These are phyloP conservation scores for Naegleria gruberi DNA, from an alignment of 208 protist species.

Conservation along the genomic window DNA sequence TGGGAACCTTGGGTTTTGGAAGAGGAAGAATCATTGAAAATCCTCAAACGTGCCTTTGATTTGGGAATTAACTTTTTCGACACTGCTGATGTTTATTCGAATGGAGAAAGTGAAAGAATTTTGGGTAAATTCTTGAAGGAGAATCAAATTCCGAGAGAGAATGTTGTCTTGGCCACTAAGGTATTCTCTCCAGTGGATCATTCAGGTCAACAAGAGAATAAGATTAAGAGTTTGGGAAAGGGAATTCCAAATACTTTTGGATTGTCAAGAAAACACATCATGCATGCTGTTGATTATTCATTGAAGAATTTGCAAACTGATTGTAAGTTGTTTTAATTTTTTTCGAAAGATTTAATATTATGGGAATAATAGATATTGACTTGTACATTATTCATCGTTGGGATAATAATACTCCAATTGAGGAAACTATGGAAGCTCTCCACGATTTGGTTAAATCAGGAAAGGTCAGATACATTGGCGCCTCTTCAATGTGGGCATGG, in stretches of 20 bases:
- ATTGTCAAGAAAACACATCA: not conserved
- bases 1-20: not conserved
- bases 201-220: not conserved
- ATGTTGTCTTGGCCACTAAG: not conserved
- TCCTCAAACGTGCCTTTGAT: not conserved
- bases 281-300: not conserved
- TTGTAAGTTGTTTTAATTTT: no score
- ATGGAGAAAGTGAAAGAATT: not conserved
- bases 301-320: not conserved
- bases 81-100: not conserved
- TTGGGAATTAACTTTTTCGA: not conserved
- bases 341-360: no score
- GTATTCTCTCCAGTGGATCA: not conserved
- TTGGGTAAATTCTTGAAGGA: not conserved
- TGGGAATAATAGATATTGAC: no score
- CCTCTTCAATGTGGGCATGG: not conserved
- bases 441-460: slow-evolving; percentile 23
- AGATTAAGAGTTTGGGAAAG: not conserved
- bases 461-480: slow-evolving; percentile 26
- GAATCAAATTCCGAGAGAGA: not conserved
- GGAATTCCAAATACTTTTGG: no score
- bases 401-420: slow-evolving; percentile 26
- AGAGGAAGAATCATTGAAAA: not conserved
- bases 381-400: slow-evolving; percentile 30
- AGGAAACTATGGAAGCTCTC: slow-evolving; percentile 30